phyloP scores from a whole-genome alignment of 2,329 filamentous ascomycete genomes.

The Colletotrichum sp. region DNA sequence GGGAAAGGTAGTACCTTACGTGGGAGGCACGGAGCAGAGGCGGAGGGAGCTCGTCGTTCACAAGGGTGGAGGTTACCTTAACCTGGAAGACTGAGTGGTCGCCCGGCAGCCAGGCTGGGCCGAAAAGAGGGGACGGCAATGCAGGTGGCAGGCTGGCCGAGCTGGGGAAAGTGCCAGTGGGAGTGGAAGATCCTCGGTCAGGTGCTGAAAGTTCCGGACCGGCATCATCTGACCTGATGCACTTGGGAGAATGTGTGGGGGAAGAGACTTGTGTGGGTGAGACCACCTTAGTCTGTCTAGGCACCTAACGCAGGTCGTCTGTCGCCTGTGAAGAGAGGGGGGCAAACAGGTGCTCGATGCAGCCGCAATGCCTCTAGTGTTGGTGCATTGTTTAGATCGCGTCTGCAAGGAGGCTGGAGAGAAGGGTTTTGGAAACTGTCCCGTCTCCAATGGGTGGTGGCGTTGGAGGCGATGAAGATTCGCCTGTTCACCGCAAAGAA shows the following conservation, averaged over 20 bases:
- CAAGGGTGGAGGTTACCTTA: background rate
- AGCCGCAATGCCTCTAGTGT: background rate
- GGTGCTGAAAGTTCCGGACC: slow-evolving; percentile 17
- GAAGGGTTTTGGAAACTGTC: slow-evolving; percentile 4
- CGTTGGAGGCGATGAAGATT: background rate
- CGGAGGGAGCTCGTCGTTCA: background rate
- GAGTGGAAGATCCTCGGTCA: slow-evolving; percentile 16
- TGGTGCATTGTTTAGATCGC: background rate
- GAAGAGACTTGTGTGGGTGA: background rate
- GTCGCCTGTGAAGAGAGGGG: background rate
- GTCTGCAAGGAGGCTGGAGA: background rate
- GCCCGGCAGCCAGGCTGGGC: background rate
- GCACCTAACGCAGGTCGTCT: background rate
- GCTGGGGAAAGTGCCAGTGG: background rate
- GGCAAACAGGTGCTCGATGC: background rate
- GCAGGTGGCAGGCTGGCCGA: background rate
- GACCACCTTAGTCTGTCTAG: background rate
- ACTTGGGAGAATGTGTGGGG: background rate
- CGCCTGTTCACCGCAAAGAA: background rate
- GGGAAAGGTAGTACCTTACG: background rate
- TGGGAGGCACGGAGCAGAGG: background rate
- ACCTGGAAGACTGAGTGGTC: background rate
- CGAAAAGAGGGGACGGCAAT: slow-evolving; percentile 17
- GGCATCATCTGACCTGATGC: slow-evolving; percentile 13
- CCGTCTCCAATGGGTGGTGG: background rate